These are phyloP conservation scores for Toxoplasma gondii DNA, from an alignment of 169 alveolate genomes.

Conservation along the genomic window DNA sequence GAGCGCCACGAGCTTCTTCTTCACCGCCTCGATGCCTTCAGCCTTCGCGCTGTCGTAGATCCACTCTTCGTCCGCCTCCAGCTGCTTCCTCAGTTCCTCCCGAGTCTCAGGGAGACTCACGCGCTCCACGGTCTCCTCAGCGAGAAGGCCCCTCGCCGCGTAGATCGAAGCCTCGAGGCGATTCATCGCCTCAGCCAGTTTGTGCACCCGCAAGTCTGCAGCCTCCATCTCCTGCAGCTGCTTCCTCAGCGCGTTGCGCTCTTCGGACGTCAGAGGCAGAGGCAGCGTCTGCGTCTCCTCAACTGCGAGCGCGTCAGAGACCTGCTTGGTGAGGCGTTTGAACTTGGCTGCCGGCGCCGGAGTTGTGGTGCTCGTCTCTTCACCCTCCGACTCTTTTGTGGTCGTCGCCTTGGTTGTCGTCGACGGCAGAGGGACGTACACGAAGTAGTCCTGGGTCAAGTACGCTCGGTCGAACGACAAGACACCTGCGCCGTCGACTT, in stretches of 20 bases:
- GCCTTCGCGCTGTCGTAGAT: constrained; percentile 59
- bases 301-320: background rate
- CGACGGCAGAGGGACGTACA: background rate
- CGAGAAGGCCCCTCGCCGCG: constrained; percentile 19
- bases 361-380: constrained; percentile 14
- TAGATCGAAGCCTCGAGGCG: constrained; percentile 59
- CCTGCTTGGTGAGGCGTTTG: constrained; percentile 18
- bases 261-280: constrained; percentile 47
- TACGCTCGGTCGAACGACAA: constrained; percentile 6
- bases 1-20: constrained; percentile 27
- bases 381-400: background rate
- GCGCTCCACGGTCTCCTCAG: background rate
- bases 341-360: constrained; percentile 43
- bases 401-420: constrained; percentile 11
- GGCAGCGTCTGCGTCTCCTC: constrained; percentile 1
- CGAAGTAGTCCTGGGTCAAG: background rate
- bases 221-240: constrained; percentile 53
- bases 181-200: constrained; percentile 31
- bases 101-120: background rate
- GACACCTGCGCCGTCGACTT: constrained; percentile 14
- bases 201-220: constrained; percentile 39
- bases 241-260: constrained; percentile 42
- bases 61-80: constrained; percentile 61
- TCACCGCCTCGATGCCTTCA: constrained; percentile 45
- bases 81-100: constrained; percentile 28